These are phyloP conservation scores for Camellia japonica DNA, from an alignment of 148 eudicot genomes.

Conservation along the genomic window DNA sequence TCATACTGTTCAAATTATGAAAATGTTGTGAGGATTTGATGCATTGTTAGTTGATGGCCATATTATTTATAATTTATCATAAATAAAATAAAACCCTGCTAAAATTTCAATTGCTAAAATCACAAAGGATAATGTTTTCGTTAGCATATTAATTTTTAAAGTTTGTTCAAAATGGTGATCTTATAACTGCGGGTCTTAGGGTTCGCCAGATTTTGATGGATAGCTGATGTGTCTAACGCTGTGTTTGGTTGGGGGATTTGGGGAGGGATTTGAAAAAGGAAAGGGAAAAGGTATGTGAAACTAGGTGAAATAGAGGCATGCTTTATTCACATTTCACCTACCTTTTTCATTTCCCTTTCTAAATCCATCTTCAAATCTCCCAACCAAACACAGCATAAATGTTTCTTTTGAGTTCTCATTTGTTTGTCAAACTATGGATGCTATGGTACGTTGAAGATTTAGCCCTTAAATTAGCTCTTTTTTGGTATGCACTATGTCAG, in stretches of 20 bases:
- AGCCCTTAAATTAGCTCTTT: too few relatives aligned
- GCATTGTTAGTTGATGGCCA: neutral
- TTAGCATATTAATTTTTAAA: neutral
- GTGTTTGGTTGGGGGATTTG: too few relatives aligned
- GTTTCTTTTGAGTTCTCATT: neutral
- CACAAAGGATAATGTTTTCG: neutral
- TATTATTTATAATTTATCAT: neutral
- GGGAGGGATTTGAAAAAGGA: too few relatives aligned
- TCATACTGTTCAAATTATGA: neutral
- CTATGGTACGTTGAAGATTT: too few relatives aligned
- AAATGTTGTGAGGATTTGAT: neutral
- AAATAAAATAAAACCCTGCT: neutral
- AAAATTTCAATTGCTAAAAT: neutral
- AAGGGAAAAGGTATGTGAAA: too few relatives aligned
- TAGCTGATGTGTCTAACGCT: neutral
- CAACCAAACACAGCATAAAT: too few relatives aligned
- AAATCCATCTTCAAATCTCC: too few relatives aligned
- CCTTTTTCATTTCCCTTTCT: too few relatives aligned
- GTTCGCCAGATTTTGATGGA: neutral
- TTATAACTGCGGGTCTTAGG: neutral
- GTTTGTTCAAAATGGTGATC: neutral
- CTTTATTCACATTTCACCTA: too few relatives aligned
- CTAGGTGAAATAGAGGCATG: too few relatives aligned
- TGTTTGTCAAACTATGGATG: neutral
- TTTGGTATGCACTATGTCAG: too few relatives aligned